These are phyloP conservation scores for Salix koriyanagi DNA, from an alignment of 345 rosid species.

Conservation along the genomic window DNA sequence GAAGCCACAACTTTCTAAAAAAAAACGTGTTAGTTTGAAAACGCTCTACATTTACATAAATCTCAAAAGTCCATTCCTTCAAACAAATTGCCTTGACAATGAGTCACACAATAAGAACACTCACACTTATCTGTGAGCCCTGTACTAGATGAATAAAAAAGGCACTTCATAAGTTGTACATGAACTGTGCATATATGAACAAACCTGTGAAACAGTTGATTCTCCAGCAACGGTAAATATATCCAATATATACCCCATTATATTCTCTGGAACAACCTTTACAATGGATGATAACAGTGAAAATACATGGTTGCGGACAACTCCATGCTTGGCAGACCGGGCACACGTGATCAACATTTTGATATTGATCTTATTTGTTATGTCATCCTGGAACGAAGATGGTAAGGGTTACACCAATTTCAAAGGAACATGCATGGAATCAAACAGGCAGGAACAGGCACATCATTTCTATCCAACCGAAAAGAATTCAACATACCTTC, in stretches of 20 bases:
- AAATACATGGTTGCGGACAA: conserved; percentile 59
- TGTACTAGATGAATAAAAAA: background rate
- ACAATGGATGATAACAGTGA: conserved; percentile 56
- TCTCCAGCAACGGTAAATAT: conserved; percentile 71
- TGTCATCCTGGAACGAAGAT: conserved; percentile 49
- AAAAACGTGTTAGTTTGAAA: no score
- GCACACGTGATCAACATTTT: conserved; percentile 65
- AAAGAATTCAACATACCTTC: conserved; percentile 46
- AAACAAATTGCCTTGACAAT: background rate
- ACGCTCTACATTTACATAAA: background rate
- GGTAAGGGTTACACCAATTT: conserved; percentile 4
- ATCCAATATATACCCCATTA: conserved; percentile 57
- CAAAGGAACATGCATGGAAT: conserved; percentile 6
- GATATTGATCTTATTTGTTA: conserved; percentile 41
- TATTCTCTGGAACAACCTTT: conserved; percentile 54
- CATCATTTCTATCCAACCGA: conserved; percentile 7
- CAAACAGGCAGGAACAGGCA: background rate
- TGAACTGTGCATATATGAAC: conserved; percentile 22
- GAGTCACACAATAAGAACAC: background rate
- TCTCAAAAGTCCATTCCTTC: no score
- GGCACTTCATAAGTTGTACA: background rate
- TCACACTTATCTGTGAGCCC: background rate
- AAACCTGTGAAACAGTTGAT: conserved; percentile 79
- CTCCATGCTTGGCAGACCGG: conserved; percentile 50
- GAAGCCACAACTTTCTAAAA: no score